These are phyloP conservation scores for Aspergillus sergii DNA, from an alignment of 2,329 filamentous ascomycete genomes.

Conservation along the genomic window DNA sequence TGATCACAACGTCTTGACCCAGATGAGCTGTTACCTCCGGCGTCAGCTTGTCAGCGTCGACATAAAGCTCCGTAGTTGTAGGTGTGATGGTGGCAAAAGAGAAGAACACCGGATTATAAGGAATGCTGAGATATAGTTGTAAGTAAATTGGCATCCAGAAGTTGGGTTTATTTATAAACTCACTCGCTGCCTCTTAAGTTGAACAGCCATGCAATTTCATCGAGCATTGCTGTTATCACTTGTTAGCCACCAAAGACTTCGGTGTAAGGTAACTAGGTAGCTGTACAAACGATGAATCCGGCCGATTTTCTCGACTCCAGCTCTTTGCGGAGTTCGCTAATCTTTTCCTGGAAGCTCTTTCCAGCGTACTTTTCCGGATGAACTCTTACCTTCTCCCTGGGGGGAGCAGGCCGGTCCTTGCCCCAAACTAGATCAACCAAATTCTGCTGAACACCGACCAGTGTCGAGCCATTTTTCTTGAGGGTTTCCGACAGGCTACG, in stretches of 20 bases:
- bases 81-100: conserved; percentile 89
- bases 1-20: conserved; percentile 68
- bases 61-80: conserved; percentile 74
- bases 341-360: conserved; percentile 79
- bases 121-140: conserved; percentile 60
- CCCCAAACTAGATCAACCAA: conserved; percentile 92
- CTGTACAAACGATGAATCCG: conserved; percentile 76
- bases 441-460: conserved; percentile 77
- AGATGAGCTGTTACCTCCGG: conserved; percentile 71
- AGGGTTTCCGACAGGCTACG: conserved; percentile 82
- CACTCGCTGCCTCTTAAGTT: conserved; percentile 89
- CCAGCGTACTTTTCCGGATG: conserved; percentile 75
- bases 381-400: conserved; percentile 74
- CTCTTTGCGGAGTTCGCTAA: conserved; percentile 85
- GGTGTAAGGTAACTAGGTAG: not conserved
- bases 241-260: conserved; percentile 15
- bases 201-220: conserved; percentile 98
- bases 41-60: conserved; percentile 77
- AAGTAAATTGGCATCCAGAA: not conserved
- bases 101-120: conserved; percentile 98
- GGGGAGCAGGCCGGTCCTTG: conserved; percentile 69
- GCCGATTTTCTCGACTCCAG: conserved; percentile 85
- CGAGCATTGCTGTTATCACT: conserved; percentile 69
- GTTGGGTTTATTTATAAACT: conserved; percentile 20
- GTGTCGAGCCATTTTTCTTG: conserved; percentile 76